phyloP scores from a whole-genome alignment of 2,329 filamentous ascomycete genomes.

The Phialocephala subalpina region DNA sequence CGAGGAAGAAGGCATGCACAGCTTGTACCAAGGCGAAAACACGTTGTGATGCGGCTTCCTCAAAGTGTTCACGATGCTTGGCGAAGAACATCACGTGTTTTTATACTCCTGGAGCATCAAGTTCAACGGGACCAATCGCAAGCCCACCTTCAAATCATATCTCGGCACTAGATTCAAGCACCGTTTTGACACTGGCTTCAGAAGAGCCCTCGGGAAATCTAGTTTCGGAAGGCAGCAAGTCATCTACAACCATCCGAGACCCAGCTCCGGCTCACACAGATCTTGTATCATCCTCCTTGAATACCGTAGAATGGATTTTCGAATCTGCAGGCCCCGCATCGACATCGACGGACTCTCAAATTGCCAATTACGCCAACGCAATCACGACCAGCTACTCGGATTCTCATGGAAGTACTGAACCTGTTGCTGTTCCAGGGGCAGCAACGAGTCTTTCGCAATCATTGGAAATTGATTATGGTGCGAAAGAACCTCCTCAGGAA shows the following conservation, averaged over 20 bases:
- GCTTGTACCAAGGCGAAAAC: slow-evolving; percentile 32
- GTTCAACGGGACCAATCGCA: not conserved
- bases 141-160: not conserved
- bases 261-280: not conserved
- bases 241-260: not conserved
- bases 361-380: too few relatives aligned
- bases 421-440: too few relatives aligned
- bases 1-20: slow-evolving; percentile 32
- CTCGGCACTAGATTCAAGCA: not conserved
- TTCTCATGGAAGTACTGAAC: not conserved
- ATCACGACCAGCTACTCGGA: not conserved
- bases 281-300: not conserved
- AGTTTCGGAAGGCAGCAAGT: not conserved
- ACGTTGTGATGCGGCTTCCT: slow-evolving; percentile 27
- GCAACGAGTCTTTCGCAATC: too few relatives aligned
- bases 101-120: not conserved
- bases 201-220: not conserved
- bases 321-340: too few relatives aligned
- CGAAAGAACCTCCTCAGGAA: too few relatives aligned
- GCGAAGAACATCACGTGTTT: slow-evolving; percentile 23
- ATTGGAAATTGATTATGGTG: too few relatives aligned
- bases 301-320: too few relatives aligned
- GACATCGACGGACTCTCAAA: too few relatives aligned
- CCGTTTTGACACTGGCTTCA: not conserved
- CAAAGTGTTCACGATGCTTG: slow-evolving; percentile 31